Evolutionary conservation across 768 basidiomycete genomes (phyloP), one percentile per base, ranked within the genome.

Genomic region (Xerocomellus dryophilus): DNA sequence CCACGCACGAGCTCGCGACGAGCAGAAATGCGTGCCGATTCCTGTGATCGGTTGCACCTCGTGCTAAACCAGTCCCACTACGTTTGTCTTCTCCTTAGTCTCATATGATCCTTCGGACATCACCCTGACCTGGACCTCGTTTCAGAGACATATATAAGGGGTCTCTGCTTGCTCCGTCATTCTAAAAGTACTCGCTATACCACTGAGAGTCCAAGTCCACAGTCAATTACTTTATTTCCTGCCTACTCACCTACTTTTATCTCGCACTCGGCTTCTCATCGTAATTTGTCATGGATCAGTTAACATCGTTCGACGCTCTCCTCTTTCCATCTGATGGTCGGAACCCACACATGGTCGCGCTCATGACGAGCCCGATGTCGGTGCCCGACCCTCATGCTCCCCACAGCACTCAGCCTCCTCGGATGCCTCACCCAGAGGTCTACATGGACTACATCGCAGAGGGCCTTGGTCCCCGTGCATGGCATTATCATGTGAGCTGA

Each of bases 371-470:
- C 81, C 82, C 70, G 36, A 71, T 62, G 56, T 67, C 76, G 49
- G 62, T 74, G 53, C 72, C 74, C 17, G 70, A 74, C 51, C 76
- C 78, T 43, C 78, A 79, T 54, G 71, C 71, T 14, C 69, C 76
- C 11, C 78, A 78, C 50, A 75, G 75, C 41, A 66, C 73, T 51
- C 70, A 76, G 27, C 77, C 78, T 31, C 72, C 82, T 43, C 83
- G 85, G 48, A 80, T 88, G 76, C 90, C 90, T 0, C 90, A 92
- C 68, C 90, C 90, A 11, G 88, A 91, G 68, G 81, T 88, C 39
- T 82, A 87, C 65, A 92, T 92, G 89, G 88, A 91, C 71, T 88
- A 85, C 70, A 84, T 92, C 61, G 88, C 86, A 64, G 87, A 90
- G 71, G 79, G 81, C 49, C 76, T 81, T 54, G 85, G 84, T 31